Base-by-base conservation (phyloP, 148 eudicot species). In the Linanthus parryae region DNA sequence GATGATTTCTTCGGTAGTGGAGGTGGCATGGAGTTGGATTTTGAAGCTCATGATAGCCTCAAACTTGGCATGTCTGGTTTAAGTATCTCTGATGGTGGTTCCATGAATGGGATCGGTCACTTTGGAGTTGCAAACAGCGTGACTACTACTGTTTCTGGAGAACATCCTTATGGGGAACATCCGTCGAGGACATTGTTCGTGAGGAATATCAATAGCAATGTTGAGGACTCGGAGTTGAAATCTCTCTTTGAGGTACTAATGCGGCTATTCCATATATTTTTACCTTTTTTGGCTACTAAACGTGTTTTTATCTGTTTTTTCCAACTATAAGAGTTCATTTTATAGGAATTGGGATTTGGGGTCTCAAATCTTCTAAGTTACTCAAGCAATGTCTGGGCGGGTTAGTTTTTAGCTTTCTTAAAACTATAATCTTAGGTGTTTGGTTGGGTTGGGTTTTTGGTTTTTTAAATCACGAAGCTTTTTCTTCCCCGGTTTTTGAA, bases 91-190 rank as follows among this genome's bases (percentile, higher is more conserved):
- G 64, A 70, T 61, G 66, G 71, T 48, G 57, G 56, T 54, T 49
- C 54, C 24, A 60, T 68, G 14, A 70, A 47, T 49, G 77, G 63
- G 46, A 51, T 54, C 31, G 64, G 62, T 35, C 68, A 48, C 14
- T 71, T 46, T 38, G 62, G 70, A 44, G 50, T 70, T 53, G 46
- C 57, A 35, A 78, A 73, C 58, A 61, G 73, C 17, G 65, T 28
- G 51, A 64, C 65, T 20, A 57, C 76, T 17, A 57, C 76, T 17
- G 67, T 73, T 64, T 66, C 67, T 22, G 79, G 83, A 20, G 83
- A 78, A 61, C 83, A 78, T 49, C 83, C 83, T 16, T 78, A 73
- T 58, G 83, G 83, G 22, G 83, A 78, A 52, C 83, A 74, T 62
- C 83, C 83, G 56, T 78, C 83, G 13, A 70, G 83, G 73, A 78